Evolutionary conservation across 805 yeast genomes (phyloP).

Genomic region (Saccharomycopsis fermentans): DNA sequence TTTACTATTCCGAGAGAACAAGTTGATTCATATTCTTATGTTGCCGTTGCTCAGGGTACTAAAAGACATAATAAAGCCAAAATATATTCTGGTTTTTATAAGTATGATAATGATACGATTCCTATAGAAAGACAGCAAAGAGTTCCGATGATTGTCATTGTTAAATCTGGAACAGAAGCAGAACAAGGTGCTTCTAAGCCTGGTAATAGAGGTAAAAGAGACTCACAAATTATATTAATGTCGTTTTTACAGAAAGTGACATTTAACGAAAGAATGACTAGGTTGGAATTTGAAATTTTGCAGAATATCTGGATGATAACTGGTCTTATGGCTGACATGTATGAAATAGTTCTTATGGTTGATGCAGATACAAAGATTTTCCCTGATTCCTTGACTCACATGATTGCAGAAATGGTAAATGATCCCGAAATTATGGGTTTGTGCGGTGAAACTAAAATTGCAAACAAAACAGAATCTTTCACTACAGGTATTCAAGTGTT

Average conservation of each 20-base stretch:
- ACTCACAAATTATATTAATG: constrained; percentile 86
- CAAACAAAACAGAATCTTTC: constrained; percentile 77
- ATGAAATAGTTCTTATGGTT: constrained; percentile 81
- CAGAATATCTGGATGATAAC: constrained; percentile 71
- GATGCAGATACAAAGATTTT: constrained; percentile 89
- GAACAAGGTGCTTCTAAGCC: constrained; percentile 67
- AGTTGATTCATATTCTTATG: constrained; percentile 77
- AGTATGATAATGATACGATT: constrained; percentile 66
- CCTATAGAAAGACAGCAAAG: constrained; percentile 76
- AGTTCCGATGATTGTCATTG: constrained; percentile 68
- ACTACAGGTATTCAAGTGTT: constrained; percentile 90
- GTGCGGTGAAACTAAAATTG: constrained; percentile 90
- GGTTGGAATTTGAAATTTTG: constrained; percentile 70
- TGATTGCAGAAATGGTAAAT: constrained; percentile 81
- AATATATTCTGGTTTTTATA: constrained; percentile 89
- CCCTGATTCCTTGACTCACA: constrained; percentile 82
- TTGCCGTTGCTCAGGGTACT: constrained; percentile 89
- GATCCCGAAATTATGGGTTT: constrained; percentile 85
- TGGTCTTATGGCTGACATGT: constrained; percentile 73
- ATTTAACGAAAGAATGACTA: constrained; percentile 91
- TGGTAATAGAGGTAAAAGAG: constrained; percentile 95
- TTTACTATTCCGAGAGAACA: constrained; percentile 61
- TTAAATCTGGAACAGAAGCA: constrained; percentile 80
- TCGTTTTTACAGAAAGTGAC: constrained; percentile 79
- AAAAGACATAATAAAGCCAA: constrained; percentile 98